Base-by-base conservation (phyloP, 139 green algal genomes). In the Spirogloea muscicola region DNA sequence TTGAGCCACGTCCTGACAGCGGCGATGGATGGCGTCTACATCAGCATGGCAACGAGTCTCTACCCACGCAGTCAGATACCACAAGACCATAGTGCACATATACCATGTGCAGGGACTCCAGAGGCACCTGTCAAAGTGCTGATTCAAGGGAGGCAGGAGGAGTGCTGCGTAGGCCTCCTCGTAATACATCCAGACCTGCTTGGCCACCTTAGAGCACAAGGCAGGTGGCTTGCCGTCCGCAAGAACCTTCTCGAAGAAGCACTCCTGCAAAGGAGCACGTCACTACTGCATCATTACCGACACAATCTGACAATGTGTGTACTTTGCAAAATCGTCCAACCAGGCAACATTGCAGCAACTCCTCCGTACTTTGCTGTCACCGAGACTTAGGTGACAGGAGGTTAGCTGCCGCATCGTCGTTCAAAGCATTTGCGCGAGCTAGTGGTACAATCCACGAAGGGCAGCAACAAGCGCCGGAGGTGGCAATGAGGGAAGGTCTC, bases 181-280 rank as follows among this genome's bases (percentile, higher is more conserved):
- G 38, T 80, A 83, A 34, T 63, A 83, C 29, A 79, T 18, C 16
- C 49, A 68, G 25, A 83, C 69, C 86, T 95, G 89, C 76, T 91
- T 90, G 3, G 88, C 86, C 51, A 98, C 68, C 18, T 86, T 82
- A 0, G 89, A 90, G 52, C 93, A 82, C 10, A 89, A 48, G 37
- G 64, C 72, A 29, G 85, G 61, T 21, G 60, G 85, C 80, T 96
- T 96, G 49, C 86, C 85, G 80, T 94, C 91, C 1, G 80, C 70
- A 3, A 89, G 44, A 0, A 88, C 88, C 81, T 95, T 97, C 76
- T 96, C 89, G 74, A 89, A 94, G 33, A 92, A 88, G 46, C 88
- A 94, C 82, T 97, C 92, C 88, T 96, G 57, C 31, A 55, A 21
- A n/a, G n/a, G n/a, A n/a, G n/a, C n/a, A n/a, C n/a, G n/a, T n/a